Percentiles rank a stretch among this genome's conserved stretches.
These are phyloP conservation scores for Candida vaughaniae DNA, from an alignment of 805 yeast species.

Conservation along the genomic window DNA sequence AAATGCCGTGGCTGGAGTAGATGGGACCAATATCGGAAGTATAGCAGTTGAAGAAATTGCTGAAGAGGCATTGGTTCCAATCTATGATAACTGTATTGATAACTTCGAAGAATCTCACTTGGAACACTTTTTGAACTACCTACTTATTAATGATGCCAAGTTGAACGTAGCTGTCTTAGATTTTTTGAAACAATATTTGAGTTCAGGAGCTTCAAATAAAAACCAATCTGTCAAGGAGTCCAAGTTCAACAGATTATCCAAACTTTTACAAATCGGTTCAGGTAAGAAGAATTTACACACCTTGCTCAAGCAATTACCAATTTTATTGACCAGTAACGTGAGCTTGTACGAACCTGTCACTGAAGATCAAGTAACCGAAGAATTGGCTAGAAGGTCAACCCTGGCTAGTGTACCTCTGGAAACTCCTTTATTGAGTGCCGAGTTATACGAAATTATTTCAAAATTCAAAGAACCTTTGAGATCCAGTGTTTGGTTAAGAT, in stretches of 20 bases:
- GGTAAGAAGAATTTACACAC: slow-evolving; percentile 50
- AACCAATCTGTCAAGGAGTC: slow-evolving; percentile 29
- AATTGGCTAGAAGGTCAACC: slow-evolving; percentile 52
- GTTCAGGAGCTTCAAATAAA: slow-evolving; percentile 51
- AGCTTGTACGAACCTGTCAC: slow-evolving; percentile 30
- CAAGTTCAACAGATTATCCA: slow-evolving; percentile 37
- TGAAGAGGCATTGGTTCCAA: slow-evolving; percentile 10
- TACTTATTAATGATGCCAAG: slow-evolving; percentile 71
- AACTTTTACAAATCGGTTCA: slow-evolving; percentile 52
- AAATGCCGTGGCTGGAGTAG: slow-evolving; percentile 10
- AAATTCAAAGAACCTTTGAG: slow-evolving; percentile 79
- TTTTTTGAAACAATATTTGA: slow-evolving; percentile 75
- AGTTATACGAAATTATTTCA: slow-evolving; percentile 59
- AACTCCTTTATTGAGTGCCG: slow-evolving; percentile 59
- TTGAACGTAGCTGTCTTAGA: slow-evolving; percentile 72
- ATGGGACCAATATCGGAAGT: slow-evolving; percentile 1
- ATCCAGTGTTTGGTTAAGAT: slow-evolving; percentile 92
- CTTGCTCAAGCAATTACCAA: slow-evolving; percentile 60
- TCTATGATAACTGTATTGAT: slow-evolving; percentile 40
- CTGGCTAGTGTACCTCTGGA: slow-evolving; percentile 52
- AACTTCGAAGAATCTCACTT: slow-evolving; percentile 39
- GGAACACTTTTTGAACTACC: slow-evolving; percentile 53
- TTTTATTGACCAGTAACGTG: slow-evolving; percentile 42
- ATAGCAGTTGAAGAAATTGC: background rate
- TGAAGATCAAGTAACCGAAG: slow-evolving; percentile 22